These are phyloP conservation scores for Lomentospora prolificans DNA, from an alignment of 2,329 filamentous ascomycete genomes.

Conservation along the genomic window DNA sequence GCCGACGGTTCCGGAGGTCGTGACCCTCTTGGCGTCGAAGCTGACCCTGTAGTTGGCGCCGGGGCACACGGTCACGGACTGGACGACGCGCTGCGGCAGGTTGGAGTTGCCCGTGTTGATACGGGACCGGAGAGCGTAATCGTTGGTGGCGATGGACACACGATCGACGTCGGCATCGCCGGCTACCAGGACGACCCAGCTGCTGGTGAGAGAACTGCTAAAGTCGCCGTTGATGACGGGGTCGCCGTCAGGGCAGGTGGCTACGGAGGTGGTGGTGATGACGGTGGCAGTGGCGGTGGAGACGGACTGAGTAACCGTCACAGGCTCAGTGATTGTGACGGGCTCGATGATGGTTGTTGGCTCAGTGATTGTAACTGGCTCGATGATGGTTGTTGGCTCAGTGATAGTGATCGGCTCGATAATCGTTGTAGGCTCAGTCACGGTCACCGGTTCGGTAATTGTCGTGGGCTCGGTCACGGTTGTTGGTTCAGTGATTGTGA, in stretches of 20 bases:
- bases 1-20: background rate
- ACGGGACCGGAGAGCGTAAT: background rate
- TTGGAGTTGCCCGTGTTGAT: background rate
- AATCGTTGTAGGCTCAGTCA: background rate
- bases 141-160: background rate
- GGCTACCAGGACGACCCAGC: background rate
- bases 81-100: background rate
- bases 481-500: background rate
- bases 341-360: background rate
- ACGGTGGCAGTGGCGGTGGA: background rate
- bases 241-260: background rate
- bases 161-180: background rate
- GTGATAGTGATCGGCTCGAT: background rate
- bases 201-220: constrained; percentile 14
- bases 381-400: background rate
- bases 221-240: constrained; percentile 16
- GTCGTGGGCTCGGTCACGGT: background rate
- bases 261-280: background rate
- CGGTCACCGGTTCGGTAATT: background rate
- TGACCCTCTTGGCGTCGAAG: background rate
- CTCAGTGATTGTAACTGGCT: background rate
- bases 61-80: background rate
- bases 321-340: background rate
- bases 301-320: background rate
- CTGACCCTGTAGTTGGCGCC: background rate